Base-by-base conservation (phyloP, 179 eudicot species). In the Carnegiea gigantea region DNA sequence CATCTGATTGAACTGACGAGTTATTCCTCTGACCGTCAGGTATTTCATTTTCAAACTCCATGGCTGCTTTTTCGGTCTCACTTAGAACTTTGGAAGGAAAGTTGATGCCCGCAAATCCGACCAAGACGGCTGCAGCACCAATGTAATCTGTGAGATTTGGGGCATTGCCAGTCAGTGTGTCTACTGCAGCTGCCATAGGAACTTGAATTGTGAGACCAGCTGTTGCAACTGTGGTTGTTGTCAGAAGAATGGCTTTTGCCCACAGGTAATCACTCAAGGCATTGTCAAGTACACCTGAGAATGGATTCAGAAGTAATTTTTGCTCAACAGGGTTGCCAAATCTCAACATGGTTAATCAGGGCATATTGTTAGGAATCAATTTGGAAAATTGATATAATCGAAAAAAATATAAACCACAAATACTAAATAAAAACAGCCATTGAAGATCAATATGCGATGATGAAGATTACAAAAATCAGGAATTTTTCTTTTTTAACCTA, bases 131-230 rank as follows among this genome's bases (percentile, higher is more conserved):
- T 9, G 87, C 93, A 80, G 93, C 99, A 59, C 99, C 99, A 28
- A 94, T 73, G 80, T 89, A 92, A 80, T 94, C 92, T 83, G 82
- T 81, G 36, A 70, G 33, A 74, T 70, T 82, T 11, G 98, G 99
- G 20, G 91, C 91, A 77, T 93, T 90, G 20, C 99, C 97, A 0
- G 77, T 91, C 71, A 93, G 48, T 60, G 93, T 75, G 83, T 94
- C 98, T 77, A 93, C 93, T 64, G 90, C 77, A 60, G 97, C 97
- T 48, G 99, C 99, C 62, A 94, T 80, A 3, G 99, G 99, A 54
- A 96, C 97, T 85, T 96, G 97, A 83, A 96, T 96, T 43, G 98
- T 89, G 30, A 96, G 97, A 67, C 99, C 99, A 26, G 99, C 99
- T 57, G 98, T 96, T 48, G 97, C 97, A 51, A 94, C 98, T 40